A percentile compares a stretch with the other conserved stretches of the same genome.
phyloP scores from a whole-genome alignment of 2,329 filamentous ascomycete genomes.

The Domatiomyces globalis region DNA sequence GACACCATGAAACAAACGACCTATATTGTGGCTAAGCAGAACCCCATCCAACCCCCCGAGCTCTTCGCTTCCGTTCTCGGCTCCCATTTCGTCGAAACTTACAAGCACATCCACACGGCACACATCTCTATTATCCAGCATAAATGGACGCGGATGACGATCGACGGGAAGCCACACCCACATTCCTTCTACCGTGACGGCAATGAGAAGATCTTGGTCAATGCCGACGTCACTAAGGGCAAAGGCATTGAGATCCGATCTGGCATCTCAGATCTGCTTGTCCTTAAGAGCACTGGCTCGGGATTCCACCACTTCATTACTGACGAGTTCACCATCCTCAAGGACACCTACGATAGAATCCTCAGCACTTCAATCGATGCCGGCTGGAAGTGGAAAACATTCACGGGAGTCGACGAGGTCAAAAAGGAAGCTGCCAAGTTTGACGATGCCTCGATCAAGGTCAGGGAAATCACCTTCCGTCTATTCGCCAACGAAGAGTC shows the following conservation, averaged over 20 bases:
- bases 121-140: slow-evolving; percentile 72
- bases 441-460: slow-evolving; percentile 61
- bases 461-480: slow-evolving; percentile 75
- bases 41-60: slow-evolving; percentile 85
- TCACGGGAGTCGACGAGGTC: slow-evolving; percentile 54
- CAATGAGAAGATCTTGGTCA: slow-evolving; percentile 70
- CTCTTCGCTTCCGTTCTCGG: slow-evolving; percentile 75
- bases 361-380: slow-evolving; percentile 85
- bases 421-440: slow-evolving; percentile 52
- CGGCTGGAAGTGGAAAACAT: slow-evolving; percentile 69
- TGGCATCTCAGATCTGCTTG: slow-evolving; percentile 65
- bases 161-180: slow-evolving; percentile 82
- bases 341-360: slow-evolving; percentile 88
- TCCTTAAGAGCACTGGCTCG: slow-evolving; percentile 92
- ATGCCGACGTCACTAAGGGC: slow-evolving; percentile 53
- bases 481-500: slow-evolving; percentile 82
- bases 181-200: slow-evolving; percentile 91
- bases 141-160: slow-evolving; percentile 76
- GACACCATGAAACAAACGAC: slow-evolving; percentile 97
- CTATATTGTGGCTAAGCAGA: slow-evolving; percentile 87
- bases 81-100: slow-evolving; percentile 75
- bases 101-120: slow-evolving; percentile 73
- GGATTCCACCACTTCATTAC: slow-evolving; percentile 89
- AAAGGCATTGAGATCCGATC: slow-evolving; percentile 63
- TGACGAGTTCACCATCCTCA: slow-evolving; percentile 83